A percentile compares a stretch with the other conserved stretches of the same genome.
phyloP scores from a whole-genome alignment of 495 filamentous ascomycete species.

The Hyphodiscus hymeniophilus region DNA sequence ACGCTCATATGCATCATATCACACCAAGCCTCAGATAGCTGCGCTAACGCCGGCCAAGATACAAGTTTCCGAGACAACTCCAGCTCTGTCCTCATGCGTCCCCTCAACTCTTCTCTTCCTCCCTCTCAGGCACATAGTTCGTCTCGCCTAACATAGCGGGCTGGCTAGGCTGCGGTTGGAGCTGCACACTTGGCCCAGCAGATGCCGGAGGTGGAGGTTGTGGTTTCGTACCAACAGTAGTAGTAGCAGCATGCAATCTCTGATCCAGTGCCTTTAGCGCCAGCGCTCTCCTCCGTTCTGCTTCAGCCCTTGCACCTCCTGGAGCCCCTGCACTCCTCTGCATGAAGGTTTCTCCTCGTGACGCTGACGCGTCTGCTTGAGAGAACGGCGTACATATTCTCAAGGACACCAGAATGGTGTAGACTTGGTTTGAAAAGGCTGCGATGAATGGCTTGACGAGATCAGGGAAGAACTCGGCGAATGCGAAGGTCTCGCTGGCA shows the following conservation, averaged over 20 bases:
- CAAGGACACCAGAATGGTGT: conserved; percentile 61
- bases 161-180: conserved; percentile 39
- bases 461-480: conserved; percentile 92
- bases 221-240: conserved; percentile 20
- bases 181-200: conserved; percentile 38
- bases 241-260: conserved; percentile 74
- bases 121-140: conserved; percentile 57
- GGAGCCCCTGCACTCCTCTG: conserved; percentile 55
- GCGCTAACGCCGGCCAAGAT: not conserved
- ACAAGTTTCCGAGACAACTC: not conserved
- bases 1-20: not conserved
- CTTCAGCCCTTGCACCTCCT: conserved; percentile 77
- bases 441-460: conserved; percentile 70
- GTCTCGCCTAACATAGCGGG: conserved; percentile 56
- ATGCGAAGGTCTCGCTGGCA: conserved; percentile 90
- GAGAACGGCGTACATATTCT: conserved; percentile 82
- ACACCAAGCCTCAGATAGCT: not conserved
- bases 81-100: conserved; percentile 1
- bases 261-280: conserved; percentile 90
- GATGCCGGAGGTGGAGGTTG: conserved; percentile 30
- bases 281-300: conserved; percentile 79
- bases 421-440: conserved; percentile 64
- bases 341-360: conserved; percentile 46
- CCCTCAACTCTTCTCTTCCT: conserved; percentile 29
- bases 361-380: conserved; percentile 71